Percentiles rank a stretch among this genome's conserved stretches.
These are phyloP conservation scores for Vitellaria paradoxa DNA, from an alignment of 179 eudicot genomes.

Conservation along the genomic window DNA sequence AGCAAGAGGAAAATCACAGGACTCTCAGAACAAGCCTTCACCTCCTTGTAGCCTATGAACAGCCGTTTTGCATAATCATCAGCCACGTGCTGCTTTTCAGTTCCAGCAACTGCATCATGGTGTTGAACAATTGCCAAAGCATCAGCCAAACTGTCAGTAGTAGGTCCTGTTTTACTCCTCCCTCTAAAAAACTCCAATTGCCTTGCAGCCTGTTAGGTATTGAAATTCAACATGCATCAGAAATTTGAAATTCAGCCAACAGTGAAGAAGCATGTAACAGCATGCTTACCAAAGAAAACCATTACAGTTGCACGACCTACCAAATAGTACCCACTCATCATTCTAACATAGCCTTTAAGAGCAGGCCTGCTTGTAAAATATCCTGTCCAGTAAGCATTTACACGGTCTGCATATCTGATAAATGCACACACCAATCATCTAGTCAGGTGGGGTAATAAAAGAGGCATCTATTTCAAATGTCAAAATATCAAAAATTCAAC, in stretches of 20 bases:
- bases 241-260: slow-evolving; percentile 1
- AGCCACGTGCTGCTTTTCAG: slow-evolving; percentile 88
- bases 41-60: slow-evolving; percentile 75
- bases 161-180: slow-evolving; percentile 58
- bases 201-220: slow-evolving; percentile 63
- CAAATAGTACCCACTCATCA: slow-evolving; percentile 85
- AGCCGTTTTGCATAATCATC: slow-evolving; percentile 86
- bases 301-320: slow-evolving; percentile 30
- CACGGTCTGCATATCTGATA: slow-evolving; percentile 76
- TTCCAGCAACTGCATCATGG: slow-evolving; percentile 94
- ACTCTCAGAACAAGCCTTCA: slow-evolving; percentile 14
- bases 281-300: not conserved
- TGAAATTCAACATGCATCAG: slow-evolving; percentile 3
- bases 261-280: not conserved
- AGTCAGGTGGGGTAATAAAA: not conserved
- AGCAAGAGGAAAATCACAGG: not conserved
- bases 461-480: not conserved
- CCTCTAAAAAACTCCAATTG: slow-evolving; percentile 77
- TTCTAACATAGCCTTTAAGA: slow-evolving; percentile 78
- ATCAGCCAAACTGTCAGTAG: slow-evolving; percentile 65
- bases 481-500: slow-evolving; percentile 21
- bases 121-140: slow-evolving; percentile 95
- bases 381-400: slow-evolving; percentile 91
- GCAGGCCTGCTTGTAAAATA: slow-evolving; percentile 90
- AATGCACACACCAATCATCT: slow-evolving; percentile 1